Evolutionary conservation across 495 filamentous ascomycete genomes (phyloP).

Genomic region (Parachaetomium inaequale): DNA sequence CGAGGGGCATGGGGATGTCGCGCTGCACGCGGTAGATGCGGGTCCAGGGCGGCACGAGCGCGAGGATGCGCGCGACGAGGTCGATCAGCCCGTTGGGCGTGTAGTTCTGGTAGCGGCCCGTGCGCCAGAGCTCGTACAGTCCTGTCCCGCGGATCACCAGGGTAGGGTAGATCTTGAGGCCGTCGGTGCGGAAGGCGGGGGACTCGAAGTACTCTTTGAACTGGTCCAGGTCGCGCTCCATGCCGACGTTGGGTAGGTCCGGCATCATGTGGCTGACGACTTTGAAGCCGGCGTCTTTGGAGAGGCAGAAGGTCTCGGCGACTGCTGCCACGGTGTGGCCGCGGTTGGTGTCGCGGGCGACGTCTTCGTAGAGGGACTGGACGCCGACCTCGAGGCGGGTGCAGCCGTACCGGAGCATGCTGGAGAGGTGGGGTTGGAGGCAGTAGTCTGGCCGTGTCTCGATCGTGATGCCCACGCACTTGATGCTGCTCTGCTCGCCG

Average conservation of each 20-base stretch:
- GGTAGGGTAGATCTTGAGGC: constrained; percentile 96
- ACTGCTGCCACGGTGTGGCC: constrained; percentile 95
- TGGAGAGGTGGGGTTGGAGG: constrained; percentile 81
- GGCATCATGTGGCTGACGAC: constrained; percentile 99
- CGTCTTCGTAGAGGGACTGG: constrained; percentile 95
- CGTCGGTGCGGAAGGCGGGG: constrained; percentile 94
- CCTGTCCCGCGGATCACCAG: constrained; percentile 96
- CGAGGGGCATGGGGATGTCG: constrained; percentile 97
- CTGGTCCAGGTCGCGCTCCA: constrained; percentile 95
- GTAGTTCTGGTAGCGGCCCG: constrained; percentile 96
- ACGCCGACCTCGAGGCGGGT: constrained; percentile 93
- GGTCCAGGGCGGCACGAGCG: constrained; percentile 94
- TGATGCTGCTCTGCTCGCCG: constrained; percentile 89
- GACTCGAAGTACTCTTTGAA: constrained; percentile 98
- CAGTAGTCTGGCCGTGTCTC: constrained; percentile 97
- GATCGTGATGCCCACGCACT: constrained; percentile 98
- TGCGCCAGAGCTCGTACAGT: constrained; percentile 95
- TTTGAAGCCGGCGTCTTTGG: constrained; percentile 98
- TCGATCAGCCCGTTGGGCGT: constrained; percentile 95
- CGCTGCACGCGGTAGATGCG: constrained; percentile 97
- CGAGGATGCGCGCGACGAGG: constrained; percentile 89
- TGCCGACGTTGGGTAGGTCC: constrained; percentile 94
- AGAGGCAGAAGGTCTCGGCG: constrained; percentile 86
- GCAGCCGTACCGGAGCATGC: constrained; percentile 95
- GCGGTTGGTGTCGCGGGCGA: constrained; percentile 95